Percentiles rank a stretch among this genome's conserved stretches.
Evolutionary conservation across 208 protist genomes (phyloP).

Genomic region (Acanthamoeba sp.): DNA sequence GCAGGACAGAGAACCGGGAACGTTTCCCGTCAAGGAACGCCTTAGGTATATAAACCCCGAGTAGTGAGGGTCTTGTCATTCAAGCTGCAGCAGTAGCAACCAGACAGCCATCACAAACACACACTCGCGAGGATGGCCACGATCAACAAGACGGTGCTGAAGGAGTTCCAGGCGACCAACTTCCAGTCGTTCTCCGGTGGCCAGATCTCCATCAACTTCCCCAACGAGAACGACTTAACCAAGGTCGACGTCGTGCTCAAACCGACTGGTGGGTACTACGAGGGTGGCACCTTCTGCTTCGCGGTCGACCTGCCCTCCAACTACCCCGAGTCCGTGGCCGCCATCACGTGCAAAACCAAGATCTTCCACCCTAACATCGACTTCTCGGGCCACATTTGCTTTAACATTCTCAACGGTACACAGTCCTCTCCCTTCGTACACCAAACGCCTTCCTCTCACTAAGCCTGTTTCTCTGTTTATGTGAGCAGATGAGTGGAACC

Average conservation of each 20-base stretch:
- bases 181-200: constrained; percentile 30
- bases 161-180: constrained; percentile 38
- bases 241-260: constrained; percentile 19
- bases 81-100: no score
- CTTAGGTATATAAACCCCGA: not conserved
- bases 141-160: not conserved
- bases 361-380: constrained; percentile 57
- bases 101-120: not conserved
- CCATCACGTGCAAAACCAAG: not conserved
- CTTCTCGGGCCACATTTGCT: constrained; percentile 27
- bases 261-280: not conserved
- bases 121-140: not conserved
- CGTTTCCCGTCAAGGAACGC: not conserved
- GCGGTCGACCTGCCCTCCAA: not conserved
- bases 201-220: constrained; percentile 19
- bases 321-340: constrained; percentile 24
- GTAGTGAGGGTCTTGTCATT: not conserved
- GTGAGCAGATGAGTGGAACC: constrained; percentile 51
- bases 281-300: constrained; percentile 23
- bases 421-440: not conserved
- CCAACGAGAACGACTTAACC: constrained; percentile 21
- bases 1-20: not conserved
- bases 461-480: not conserved
- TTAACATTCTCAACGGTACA: constrained; percentile 30
- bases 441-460: not conserved